phyloP scores from a whole-genome alignment of 352 stramenopile genomes.

The Phytophthora sp. region DNA sequence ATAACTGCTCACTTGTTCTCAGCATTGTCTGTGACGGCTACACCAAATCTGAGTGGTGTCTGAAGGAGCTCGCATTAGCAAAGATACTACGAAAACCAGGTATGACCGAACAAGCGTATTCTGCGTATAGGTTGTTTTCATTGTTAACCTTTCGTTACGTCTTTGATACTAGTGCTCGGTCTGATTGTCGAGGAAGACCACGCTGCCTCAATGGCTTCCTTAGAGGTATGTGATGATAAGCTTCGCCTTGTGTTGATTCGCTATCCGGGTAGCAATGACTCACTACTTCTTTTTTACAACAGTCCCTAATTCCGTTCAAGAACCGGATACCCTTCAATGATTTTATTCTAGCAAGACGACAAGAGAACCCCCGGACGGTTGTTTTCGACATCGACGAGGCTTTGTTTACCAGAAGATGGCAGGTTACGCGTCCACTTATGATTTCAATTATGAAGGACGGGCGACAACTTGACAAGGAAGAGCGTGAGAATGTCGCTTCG shows the following conservation, averaged over 20 bases:
- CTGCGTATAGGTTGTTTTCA: constrained; percentile 20
- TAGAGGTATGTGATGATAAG: constrained; percentile 37
- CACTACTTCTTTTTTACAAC: neutral
- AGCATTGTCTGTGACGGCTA: constrained; percentile 78
- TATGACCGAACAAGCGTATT: constrained; percentile 12
- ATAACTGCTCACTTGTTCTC: constrained; percentile 75
- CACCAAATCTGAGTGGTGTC: constrained; percentile 78
- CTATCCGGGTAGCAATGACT: too few relatives aligned
- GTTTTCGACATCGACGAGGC: constrained; percentile 63
- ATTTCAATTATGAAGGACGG: constrained; percentile 57
- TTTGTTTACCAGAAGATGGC: constrained; percentile 48
- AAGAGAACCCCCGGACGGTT: constrained; percentile 38
- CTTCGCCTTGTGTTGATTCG: too few relatives aligned
- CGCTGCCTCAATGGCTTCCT: constrained; percentile 34
- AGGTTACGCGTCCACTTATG: constrained; percentile 51
- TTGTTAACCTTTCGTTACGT: constrained; percentile 6
- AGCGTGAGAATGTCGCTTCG: constrained; percentile 32
- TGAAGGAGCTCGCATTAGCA: constrained; percentile 82
- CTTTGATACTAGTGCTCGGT: constrained; percentile 40
- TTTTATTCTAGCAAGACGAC: constrained; percentile 46
- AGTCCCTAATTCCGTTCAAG: constrained; percentile 53
- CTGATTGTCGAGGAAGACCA: constrained; percentile 62
- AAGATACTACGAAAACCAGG: constrained; percentile 76
- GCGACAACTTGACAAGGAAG: constrained; percentile 41
- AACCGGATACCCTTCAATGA: constrained; percentile 60